These are phyloP conservation scores for Ogataea allantospora DNA, from an alignment of 805 yeast genomes.

Conservation along the genomic window DNA sequence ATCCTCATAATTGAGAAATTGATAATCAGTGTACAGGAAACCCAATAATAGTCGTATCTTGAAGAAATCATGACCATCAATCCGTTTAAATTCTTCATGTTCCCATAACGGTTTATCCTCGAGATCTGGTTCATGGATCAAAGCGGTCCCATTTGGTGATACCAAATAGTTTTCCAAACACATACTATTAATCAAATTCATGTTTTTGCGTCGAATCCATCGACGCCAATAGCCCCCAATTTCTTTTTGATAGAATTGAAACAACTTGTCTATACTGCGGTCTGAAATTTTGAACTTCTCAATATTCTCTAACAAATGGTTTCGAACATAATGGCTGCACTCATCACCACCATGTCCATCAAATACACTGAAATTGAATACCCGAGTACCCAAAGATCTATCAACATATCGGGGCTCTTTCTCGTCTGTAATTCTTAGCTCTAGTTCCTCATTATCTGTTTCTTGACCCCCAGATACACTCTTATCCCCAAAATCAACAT, in stretches of 20 bases:
- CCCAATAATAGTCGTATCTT: conserved; percentile 60
- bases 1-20: conserved; percentile 42
- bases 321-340: conserved; percentile 60
- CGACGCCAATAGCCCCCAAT: conserved; percentile 88
- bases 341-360: conserved; percentile 95
- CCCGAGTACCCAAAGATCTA: conserved; percentile 25
- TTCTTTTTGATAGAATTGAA: conserved; percentile 51
- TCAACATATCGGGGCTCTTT: conserved; percentile 19
- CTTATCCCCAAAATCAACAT: conserved; percentile 23
- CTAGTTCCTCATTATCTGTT: conserved; percentile 10
- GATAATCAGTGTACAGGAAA: conserved; percentile 64
- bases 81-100: conserved; percentile 16
- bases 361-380: conserved; percentile 72
- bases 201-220: conserved; percentile 49
- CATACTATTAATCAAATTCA: conserved; percentile 24
- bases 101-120: conserved; percentile 18
- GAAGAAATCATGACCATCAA: conserved; percentile 51
- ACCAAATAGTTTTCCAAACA: conserved; percentile 15
- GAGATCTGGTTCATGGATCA: conserved; percentile 11
- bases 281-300: conserved; percentile 44
- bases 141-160: conserved; percentile 6
- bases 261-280: conserved; percentile 38
- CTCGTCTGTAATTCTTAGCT: conserved; percentile 17
- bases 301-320: conserved; percentile 50
- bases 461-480: conserved; percentile 1